Base-by-base conservation (phyloP, 768 basidiomycete genomes). In the Leccinum barrowsii region DNA sequence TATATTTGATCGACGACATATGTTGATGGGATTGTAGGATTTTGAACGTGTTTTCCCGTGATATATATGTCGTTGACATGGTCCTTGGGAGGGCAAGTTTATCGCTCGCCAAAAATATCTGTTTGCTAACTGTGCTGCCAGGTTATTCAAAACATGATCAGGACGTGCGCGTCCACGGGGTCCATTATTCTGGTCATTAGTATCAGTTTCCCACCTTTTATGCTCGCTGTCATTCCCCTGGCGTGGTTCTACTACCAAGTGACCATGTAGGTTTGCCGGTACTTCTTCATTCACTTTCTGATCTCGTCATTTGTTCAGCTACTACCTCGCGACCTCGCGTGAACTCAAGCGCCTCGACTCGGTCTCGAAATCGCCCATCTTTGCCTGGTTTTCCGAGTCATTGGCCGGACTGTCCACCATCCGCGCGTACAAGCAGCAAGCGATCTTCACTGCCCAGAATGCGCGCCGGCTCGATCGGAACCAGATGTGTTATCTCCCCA, bases 301-400 rank as follows among this genome's bases (percentile, higher is more conserved):
- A 59, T 24, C 34, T 46, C 32, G 4, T 3, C 13, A 6, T 3
- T 49, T 50, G 22, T 32, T 2, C 63, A 93, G 91, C 46, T 96
- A 96, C 72, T 94, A 94, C 69, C 82, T 94, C 7, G 79, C 90
- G 3, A 93, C 92, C 0, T 91, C 89, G 1, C 85, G 92, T 24
- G 92, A 94, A 70, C 80, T 94, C 24, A 93, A 94, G 70, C 89
- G 92, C 13, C 78, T 95, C 13, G 92, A 94, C 63, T 89, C 93
- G 1, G 87, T 92, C 24, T 92, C 92, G 5, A 86, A 90, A 40
- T 92, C 91, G 0, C 94, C 95, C 1, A 92, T 98, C 58, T 95
- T 96, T 71, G 88, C 87, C 0, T 90, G 87, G 86, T 92, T 92
- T 69, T 88, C 88, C 2, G 91, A 92, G 69, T 87, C 83, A 3